Conservation (phyloP, 2,329 filamentous ascomycete species). For the Chrysoporthe austroafricana region DNA sequence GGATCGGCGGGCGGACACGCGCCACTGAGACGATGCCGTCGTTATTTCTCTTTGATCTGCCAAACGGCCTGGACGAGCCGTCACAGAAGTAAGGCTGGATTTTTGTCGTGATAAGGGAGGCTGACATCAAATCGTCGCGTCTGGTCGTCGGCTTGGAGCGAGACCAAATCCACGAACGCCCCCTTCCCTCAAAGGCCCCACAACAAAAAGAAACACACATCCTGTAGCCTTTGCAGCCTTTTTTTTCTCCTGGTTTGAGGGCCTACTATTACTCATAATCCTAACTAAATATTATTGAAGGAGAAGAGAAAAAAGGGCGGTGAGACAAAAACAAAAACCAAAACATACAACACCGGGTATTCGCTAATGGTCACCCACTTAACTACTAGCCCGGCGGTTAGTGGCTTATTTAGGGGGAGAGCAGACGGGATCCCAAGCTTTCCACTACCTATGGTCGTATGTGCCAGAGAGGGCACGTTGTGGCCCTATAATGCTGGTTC, state of each 20-base stretch:
- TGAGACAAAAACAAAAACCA: not conserved
- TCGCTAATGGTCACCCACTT: slow-evolving; percentile 10
- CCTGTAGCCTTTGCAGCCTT: too few species aligned
- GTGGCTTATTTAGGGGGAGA: slow-evolving; percentile 8
- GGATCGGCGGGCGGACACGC: too few species aligned
- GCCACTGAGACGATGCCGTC: too few species aligned
- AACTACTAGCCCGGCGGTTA: slow-evolving; percentile 7
- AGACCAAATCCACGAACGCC: not conserved
- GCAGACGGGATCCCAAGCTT: slow-evolving; percentile 5
- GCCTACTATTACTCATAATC: too few species aligned
- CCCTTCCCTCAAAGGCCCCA: too few species aligned
- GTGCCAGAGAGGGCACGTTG: not conserved
- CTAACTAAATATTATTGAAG: too few species aligned
- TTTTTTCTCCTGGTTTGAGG: too few species aligned
- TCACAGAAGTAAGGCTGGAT: too few species aligned
- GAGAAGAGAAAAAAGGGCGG: not conserved
- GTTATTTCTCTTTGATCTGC: too few species aligned
- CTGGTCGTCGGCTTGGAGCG: not conserved
- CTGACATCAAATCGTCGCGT: too few species aligned
- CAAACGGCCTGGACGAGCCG: too few species aligned
- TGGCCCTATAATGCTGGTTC: not conserved
- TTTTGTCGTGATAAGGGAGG: not conserved
- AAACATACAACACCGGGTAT: slow-evolving; percentile 10
- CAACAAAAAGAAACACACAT: too few species aligned
- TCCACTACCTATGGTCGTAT: slow-evolving; percentile 10